phyloP scores from a whole-genome alignment of 2,329 filamentous ascomycete genomes.

The Pleurostoma richardsiae region DNA sequence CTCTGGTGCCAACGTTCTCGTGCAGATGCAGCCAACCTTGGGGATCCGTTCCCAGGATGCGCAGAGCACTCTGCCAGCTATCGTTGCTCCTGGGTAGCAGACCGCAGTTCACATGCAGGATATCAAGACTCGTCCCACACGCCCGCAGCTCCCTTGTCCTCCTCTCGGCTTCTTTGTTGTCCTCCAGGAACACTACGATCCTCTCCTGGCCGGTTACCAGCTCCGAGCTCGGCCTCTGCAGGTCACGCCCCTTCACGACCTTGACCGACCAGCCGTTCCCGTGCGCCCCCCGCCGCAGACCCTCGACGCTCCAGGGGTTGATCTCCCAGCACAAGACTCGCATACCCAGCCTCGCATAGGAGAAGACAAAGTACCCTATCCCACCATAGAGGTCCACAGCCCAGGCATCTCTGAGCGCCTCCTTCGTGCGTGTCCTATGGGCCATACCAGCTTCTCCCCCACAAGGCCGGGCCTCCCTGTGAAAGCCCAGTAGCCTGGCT shows the following conservation, averaged over 20 bases:
- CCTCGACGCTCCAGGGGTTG: conserved; percentile 84
- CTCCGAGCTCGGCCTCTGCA: conserved; percentile 29
- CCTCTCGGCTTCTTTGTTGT: conserved; percentile 51
- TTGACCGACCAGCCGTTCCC: conserved; percentile 62
- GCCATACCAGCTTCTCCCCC: neutral
- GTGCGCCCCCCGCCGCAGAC: conserved; percentile 67
- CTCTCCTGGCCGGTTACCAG: conserved; percentile 38
- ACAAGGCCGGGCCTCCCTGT: conserved; percentile 8
- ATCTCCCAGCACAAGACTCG: conserved; percentile 83
- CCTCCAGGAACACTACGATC: conserved; percentile 65
- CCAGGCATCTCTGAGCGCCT: conserved; percentile 29
- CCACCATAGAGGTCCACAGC: conserved; percentile 85
- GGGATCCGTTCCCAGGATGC: conserved; percentile 28
- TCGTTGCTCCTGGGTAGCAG: conserved; percentile 53
- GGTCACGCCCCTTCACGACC: conserved; percentile 40
- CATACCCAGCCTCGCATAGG: conserved; percentile 68
- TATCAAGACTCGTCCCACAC: conserved; percentile 27
- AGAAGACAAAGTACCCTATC: conserved; percentile 91
- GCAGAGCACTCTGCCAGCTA: conserved; percentile 48
- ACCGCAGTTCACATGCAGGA: conserved; percentile 60
- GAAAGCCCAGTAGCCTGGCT: conserved; percentile 61
- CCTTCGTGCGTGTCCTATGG: neutral
- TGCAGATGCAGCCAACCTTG: conserved; percentile 59
- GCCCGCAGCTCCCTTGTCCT: conserved; percentile 31
- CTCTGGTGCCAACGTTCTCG: conserved; percentile 56